These are phyloP conservation scores for Tolypocladium endophyticum DNA, from an alignment of 2,329 filamentous ascomycete genomes.

Conservation along the genomic window DNA sequence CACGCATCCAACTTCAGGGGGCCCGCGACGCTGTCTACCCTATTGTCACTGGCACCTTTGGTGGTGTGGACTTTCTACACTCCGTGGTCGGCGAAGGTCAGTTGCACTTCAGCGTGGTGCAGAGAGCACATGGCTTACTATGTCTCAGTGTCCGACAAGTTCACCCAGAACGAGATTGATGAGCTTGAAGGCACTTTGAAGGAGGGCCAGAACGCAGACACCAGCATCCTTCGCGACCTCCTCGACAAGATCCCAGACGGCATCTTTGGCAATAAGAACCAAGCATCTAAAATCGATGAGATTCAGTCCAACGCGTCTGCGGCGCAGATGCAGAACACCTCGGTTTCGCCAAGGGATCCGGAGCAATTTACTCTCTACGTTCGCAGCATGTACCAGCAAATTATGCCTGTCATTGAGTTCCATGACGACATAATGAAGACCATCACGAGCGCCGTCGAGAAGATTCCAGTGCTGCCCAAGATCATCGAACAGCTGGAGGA, in stretches of 20 bases:
- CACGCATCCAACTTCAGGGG: slow-evolving; percentile 59
- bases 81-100: slow-evolving; percentile 64
- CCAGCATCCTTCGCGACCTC: slow-evolving; percentile 67
- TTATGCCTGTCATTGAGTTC: slow-evolving; percentile 84
- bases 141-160: slow-evolving; percentile 66
- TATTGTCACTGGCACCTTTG: slow-evolving; percentile 83
- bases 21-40: slow-evolving; percentile 62
- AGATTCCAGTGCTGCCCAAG: slow-evolving; percentile 76
- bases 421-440: slow-evolving; percentile 79
- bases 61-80: slow-evolving; percentile 88
- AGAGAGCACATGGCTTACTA: not conserved
- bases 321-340: slow-evolving; percentile 64
- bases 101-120: slow-evolving; percentile 1
- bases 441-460: slow-evolving; percentile 69
- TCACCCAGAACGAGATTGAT: slow-evolving; percentile 83
- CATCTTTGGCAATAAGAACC: slow-evolving; percentile 64
- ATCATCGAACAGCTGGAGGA: slow-evolving; percentile 80
- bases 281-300: slow-evolving; percentile 67
- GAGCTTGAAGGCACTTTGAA: slow-evolving; percentile 77
- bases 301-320: slow-evolving; percentile 66
- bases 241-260: slow-evolving; percentile 74
- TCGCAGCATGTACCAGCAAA: slow-evolving; percentile 60
- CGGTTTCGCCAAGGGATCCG: slow-evolving; percentile 66
- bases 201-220: slow-evolving; percentile 51
- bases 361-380: slow-evolving; percentile 78